Evolutionary conservation across 495 filamentous ascomycete genomes (phyloP).

Genomic region (Neurospora sp.): DNA sequence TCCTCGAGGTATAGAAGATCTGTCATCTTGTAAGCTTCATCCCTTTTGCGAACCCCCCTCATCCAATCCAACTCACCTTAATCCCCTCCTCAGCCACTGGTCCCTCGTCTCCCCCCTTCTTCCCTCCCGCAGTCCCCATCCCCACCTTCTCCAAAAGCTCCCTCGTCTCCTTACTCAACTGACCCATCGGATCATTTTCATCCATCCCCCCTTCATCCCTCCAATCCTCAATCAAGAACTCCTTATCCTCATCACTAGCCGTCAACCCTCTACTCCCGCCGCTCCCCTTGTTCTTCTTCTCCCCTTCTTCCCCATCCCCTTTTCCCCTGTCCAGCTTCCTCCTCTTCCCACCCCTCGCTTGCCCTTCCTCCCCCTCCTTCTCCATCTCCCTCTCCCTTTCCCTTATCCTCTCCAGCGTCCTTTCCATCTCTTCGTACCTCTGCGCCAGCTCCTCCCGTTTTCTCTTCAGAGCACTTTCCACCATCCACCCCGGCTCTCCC

Average conservation of each 20-base stretch:
- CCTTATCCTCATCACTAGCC: slow-evolving; percentile 51
- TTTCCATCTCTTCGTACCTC: slow-evolving; percentile 61
- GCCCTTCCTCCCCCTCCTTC: slow-evolving; percentile 29
- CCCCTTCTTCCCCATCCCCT: slow-evolving; percentile 12
- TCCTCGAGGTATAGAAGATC: slow-evolving; percentile 91
- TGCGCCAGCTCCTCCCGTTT: slow-evolving; percentile 56
- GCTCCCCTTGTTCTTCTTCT: slow-evolving; percentile 14
- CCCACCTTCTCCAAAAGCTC: slow-evolving; percentile 52
- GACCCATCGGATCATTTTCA: slow-evolving; percentile 19
- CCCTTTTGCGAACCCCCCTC: neutral
- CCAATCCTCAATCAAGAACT: slow-evolving; percentile 73
- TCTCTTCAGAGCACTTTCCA: slow-evolving; percentile 58
- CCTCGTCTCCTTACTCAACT: slow-evolving; percentile 52
- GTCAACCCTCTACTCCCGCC: slow-evolving; percentile 14
- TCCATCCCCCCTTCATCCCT: slow-evolving; percentile 63
- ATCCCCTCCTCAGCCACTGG: slow-evolving; percentile 47
- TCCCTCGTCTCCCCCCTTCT: slow-evolving; percentile 28
- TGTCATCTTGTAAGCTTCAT: slow-evolving; percentile 13
- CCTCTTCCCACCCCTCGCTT: slow-evolving; percentile 23
- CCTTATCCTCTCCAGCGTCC: slow-evolving; percentile 54
- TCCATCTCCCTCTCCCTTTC: slow-evolving; percentile 57
- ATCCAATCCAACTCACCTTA: slow-evolving; percentile 36
- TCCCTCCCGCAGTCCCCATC: slow-evolving; percentile 13
- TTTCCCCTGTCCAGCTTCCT: slow-evolving; percentile 1
- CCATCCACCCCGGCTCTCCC: slow-evolving; percentile 83